Percentiles rank a stretch among this genome's conserved stretches.
Conservation (phyloP, 2,329 filamentous ascomycete genomes). For the Penicillium sp. region DNA sequence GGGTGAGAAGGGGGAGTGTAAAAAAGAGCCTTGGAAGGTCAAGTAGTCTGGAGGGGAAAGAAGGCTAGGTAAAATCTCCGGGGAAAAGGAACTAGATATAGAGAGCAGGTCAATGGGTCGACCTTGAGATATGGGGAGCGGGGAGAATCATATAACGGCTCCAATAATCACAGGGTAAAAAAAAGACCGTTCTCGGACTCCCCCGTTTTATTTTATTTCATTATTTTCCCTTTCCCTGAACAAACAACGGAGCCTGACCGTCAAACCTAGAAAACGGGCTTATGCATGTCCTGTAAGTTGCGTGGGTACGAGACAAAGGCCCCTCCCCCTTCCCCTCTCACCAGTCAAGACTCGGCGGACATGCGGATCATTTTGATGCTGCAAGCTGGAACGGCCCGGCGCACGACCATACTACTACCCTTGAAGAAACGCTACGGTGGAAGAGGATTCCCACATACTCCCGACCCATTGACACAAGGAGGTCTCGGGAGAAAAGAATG, state of each 20-base stretch:
- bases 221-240: slow-evolving; percentile 19
- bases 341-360: slow-evolving; percentile 36
- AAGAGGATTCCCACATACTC: slow-evolving; percentile 1
- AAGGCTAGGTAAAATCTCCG: slow-evolving; percentile 5
- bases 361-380: slow-evolving; percentile 44
- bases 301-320: slow-evolving; percentile 17
- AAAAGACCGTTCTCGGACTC: slow-evolving; percentile 8
- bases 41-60: slow-evolving; percentile 2
- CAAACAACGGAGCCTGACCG: slow-evolving; percentile 37
- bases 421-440: slow-evolving; percentile 35
- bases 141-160: slow-evolving; percentile 38
- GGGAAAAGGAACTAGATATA: background rate
- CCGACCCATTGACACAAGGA: background rate
- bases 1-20: background rate
- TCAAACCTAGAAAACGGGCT: slow-evolving; percentile 34
- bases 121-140: slow-evolving; percentile 31
- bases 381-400: slow-evolving; percentile 46
- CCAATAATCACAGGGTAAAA: slow-evolving; percentile 13
- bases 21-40: background rate
- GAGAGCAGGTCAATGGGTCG: slow-evolving; percentile 14
- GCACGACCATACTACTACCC: slow-evolving; percentile 38
- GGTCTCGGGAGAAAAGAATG: background rate
- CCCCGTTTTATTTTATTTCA: slow-evolving; percentile 4
- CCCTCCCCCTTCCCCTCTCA: slow-evolving; percentile 24
- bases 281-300: slow-evolving; percentile 34